Conservation (phyloP, 306 rosid genomes). For the Dalbergia cochinchinensis region DNA sequence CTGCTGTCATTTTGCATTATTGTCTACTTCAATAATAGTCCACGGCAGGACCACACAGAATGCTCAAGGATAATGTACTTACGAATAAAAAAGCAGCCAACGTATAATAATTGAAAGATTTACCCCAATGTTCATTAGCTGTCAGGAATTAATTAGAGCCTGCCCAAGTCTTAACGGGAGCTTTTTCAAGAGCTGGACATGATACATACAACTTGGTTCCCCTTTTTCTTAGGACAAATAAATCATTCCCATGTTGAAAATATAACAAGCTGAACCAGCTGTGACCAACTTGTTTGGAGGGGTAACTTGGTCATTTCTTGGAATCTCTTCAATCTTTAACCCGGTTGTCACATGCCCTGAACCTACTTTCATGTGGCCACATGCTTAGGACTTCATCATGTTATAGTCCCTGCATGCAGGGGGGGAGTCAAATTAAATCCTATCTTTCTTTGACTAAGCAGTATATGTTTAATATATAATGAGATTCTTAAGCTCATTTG, state of each 20-base stretch:
- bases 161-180: slow-evolving; percentile 76
- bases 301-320: slow-evolving; percentile 57
- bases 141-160: slow-evolving; percentile 77
- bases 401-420: slow-evolving; percentile 68
- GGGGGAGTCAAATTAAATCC: slow-evolving; percentile 63
- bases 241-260: slow-evolving; percentile 49
- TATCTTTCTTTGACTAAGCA: slow-evolving; percentile 65
- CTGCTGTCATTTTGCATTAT: slow-evolving; percentile 63
- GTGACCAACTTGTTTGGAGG: slow-evolving; percentile 54
- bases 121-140: slow-evolving; percentile 75
- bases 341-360: slow-evolving; percentile 80
- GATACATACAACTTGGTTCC: slow-evolving; percentile 60
- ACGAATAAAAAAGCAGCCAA: slow-evolving; percentile 56
- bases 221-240: slow-evolving; percentile 49
- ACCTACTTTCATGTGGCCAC: slow-evolving; percentile 93
- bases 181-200: slow-evolving; percentile 63
- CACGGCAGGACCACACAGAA: slow-evolving; percentile 66
- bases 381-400: slow-evolving; percentile 81
- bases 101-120: slow-evolving; percentile 71
- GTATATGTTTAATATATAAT: slow-evolving; percentile 35
- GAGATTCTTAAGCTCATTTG: slow-evolving; percentile 49
- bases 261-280: slow-evolving; percentile 50
- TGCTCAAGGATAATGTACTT: slow-evolving; percentile 57
- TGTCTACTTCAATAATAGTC: slow-evolving; percentile 67
- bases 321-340: slow-evolving; percentile 52